Evolutionary conservation across 495 filamentous ascomycete genomes (phyloP), one percentile per base, ranked within the genome.

Genomic region (Penicillium arizonense): DNA sequence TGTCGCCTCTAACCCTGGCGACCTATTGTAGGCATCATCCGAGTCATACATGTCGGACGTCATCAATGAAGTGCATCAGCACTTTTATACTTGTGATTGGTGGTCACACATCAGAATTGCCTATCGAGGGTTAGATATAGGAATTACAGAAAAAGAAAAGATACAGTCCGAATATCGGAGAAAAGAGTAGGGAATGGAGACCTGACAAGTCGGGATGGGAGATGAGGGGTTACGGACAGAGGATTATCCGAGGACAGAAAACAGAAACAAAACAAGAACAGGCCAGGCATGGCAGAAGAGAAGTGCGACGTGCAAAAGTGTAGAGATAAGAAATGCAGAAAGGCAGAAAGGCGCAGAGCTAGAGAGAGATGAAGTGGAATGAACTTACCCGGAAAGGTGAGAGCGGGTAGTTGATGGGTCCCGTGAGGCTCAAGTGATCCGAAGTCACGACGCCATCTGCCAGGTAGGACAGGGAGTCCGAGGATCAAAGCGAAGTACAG

Each of bases 51-150:
- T 67, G 46, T 71, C 67, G 46, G 55, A 57, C 47, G 57, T 70
- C 69, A 77, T 77, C 59, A 62, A 67, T 64, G 59, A 68, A 59
- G 57, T 65, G 71, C 65, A 74, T 72, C 48, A 65, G 67, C 53
- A 50, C 48, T 39, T 18, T 38, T 49, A 48, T 28, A 24, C n/a
- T 36, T 49, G 23, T 1, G 10, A 21, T 42, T 44, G 24, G n/a
- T 35, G 24, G 55, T 49, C 45, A 42, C 48, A 44, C 52, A 56
- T 44, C 44, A 56, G 45, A 49, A 44, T 13, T 32, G 20, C 36
- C 52, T 50, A 24, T 34, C 34, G 28, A 42, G 3, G 26, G 38
- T 42, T 43, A 42, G 38, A 43, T 8, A 42, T 13, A 5, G 12
- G 32, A 18, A 8, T 13, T 41, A 16, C 32, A n/a, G 16, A 18